These are phyloP conservation scores for Chionographis japonica DNA, from an alignment of 106 monocot species.

Conservation along the genomic window DNA sequence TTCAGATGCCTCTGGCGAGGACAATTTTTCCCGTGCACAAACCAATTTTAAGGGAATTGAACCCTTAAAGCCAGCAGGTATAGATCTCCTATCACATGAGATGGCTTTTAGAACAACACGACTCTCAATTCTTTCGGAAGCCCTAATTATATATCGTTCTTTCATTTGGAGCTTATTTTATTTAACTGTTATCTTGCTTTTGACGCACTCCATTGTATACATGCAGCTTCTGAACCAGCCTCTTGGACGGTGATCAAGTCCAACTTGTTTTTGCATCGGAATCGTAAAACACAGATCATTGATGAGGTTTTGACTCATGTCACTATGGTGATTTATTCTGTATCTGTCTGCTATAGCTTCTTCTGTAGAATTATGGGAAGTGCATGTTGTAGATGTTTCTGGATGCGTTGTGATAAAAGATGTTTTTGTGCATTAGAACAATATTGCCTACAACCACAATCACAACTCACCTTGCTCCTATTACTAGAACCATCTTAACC, in stretches of 20 bases:
- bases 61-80: conserved; percentile 36
- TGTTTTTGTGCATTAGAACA: no score
- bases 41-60: conserved; percentile 13
- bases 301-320: conserved; percentile 64
- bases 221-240: conserved; percentile 35
- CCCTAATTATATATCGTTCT: no score
- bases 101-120: background rate
- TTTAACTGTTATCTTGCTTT: background rate
- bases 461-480: no score
- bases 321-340: background rate
- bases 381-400: no score
- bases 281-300: conserved; percentile 68
- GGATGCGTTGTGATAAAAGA: no score
- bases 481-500: no score
- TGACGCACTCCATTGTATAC: conserved; percentile 1
- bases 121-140: background rate
- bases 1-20: conserved; percentile 67
- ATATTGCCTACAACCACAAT: no score
- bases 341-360: background rate
- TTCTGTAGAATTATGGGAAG: background rate
- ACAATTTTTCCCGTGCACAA: conserved; percentile 22
- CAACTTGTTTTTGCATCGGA: conserved; percentile 83
- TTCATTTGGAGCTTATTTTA: background rate
- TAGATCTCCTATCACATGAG: background rate
- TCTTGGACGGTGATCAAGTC: conserved; percentile 57